phyloP scores from a whole-genome alignment of 257 asterid genomes.

The Solanum clarkiae region DNA sequence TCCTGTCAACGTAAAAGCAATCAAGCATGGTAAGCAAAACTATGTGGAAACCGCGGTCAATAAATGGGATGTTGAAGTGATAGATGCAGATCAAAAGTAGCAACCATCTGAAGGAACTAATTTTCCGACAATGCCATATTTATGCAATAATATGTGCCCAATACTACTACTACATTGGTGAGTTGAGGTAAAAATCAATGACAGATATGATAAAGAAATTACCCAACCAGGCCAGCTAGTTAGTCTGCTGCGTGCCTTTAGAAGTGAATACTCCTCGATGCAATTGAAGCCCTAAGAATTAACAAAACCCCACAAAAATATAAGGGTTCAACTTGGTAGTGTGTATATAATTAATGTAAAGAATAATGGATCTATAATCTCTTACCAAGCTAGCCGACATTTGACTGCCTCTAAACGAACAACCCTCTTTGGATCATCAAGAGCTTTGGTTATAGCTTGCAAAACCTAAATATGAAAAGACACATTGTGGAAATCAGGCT shows the following conservation, averaged over 20 bases:
- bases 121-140: neutral
- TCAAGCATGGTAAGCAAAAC: neutral
- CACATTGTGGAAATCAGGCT: neutral
- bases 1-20: neutral
- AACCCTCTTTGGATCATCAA: constrained; percentile 78
- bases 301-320: neutral
- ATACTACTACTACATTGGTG: neutral
- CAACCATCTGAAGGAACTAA: neutral
- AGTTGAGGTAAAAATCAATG: neutral
- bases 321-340: neutral
- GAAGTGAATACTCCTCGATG: constrained; percentile 36
- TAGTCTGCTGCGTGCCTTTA: constrained; percentile 1
- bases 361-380: neutral
- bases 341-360: neutral
- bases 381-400: constrained; percentile 85
- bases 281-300: constrained; percentile 42
- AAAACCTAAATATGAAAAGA: constrained; percentile 45
- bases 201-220: neutral
- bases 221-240: constrained; percentile 4
- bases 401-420: constrained; percentile 90
- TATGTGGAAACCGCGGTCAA: neutral
- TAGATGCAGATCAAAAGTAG: neutral
- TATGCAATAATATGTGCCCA: neutral
- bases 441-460: constrained; percentile 58
- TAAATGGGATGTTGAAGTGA: neutral